Evolutionary conservation across 2,329 filamentous ascomycete genomes (phyloP), one percentile per base, ranked within the genome.

Genomic region (Curvularia spicifera): DNA sequence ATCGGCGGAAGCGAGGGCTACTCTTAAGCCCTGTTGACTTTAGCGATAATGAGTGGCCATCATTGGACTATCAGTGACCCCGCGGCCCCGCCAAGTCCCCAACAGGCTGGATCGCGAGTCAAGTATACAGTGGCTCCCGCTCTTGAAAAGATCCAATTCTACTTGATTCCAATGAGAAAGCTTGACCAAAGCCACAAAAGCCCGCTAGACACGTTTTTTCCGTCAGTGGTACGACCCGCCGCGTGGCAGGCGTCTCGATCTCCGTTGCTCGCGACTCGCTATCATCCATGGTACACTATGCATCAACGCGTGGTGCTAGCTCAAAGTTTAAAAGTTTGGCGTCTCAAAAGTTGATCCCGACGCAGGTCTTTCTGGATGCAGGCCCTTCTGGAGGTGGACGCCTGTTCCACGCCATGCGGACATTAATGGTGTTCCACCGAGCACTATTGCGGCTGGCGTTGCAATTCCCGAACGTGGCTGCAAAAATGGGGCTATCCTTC

Each of bases 11-110:
- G 18, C 28, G 28, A 33, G 29, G 18, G 18, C 12, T 46, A 22
- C 44, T 18, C 18, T 28, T 15, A 8, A 47, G 29, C n/a, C 33
- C 18, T 7, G 28, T 5, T 33, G 10, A 20, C n/a, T 4, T 22
- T 20, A 15, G n/a, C 26, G 28, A 31, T 20, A 13, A 26, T 46
- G 28, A 18, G 26, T 31, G 26, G 26, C 7, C 8, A 20, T 13
- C 26, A 35, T 10, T 44, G 18, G 40, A 31, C 18, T 45, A 22
- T 20, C n/a, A 18, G n/a, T 12, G 48, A 22, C 44, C 37, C 55
- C 51, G 44, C 37, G 44, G 20, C 4, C 26, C 39, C 37, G 55
- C 50, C 50, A 57, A 49, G 44, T 20, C 37, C 28, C 39, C 39
- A 51, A 43, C 43, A 12, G 22, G 31, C 40, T 20, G 39, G 29